Evolutionary conservation across 805 yeast species (phyloP).

Genomic region (Pichia occidentalis): DNA sequence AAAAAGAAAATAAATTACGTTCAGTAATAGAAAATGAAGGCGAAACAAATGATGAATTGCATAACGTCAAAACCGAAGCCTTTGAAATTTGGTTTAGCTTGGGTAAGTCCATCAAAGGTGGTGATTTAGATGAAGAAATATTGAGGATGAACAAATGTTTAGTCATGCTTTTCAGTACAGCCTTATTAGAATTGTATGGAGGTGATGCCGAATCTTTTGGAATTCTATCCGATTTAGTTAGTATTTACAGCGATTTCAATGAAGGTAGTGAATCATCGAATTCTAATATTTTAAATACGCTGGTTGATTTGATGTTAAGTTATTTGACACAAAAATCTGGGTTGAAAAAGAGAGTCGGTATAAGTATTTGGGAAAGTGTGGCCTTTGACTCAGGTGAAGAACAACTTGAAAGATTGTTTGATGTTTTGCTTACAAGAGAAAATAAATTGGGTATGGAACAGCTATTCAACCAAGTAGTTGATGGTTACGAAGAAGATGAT

Average conservation of each 20-base stretch:
- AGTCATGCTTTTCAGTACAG: constrained; percentile 71
- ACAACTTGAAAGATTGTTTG: constrained; percentile 45
- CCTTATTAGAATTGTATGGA: constrained; percentile 65
- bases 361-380: constrained; percentile 43
- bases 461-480: constrained; percentile 61
- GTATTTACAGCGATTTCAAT: constrained; percentile 44
- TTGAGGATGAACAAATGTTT: constrained; percentile 39
- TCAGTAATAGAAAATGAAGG: no score
- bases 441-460: constrained; percentile 73
- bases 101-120: constrained; percentile 31
- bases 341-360: constrained; percentile 50
- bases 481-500: constrained; percentile 44
- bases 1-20: constrained; percentile 11
- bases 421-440: constrained; percentile 60
- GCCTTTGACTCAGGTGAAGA: constrained; percentile 35
- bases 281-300: constrained; percentile 17
- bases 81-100: constrained; percentile 5
- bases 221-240: constrained; percentile 64
- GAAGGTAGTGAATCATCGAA: neutral
- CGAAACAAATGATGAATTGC: constrained; percentile 45
- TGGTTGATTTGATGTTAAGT: constrained; percentile 48
- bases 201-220: constrained; percentile 74
- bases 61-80: constrained; percentile 36
- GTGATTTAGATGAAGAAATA: constrained; percentile 21
- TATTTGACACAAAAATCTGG: constrained; percentile 52